Evolutionary conservation across 306 rosid genomes (phyloP), one percentile per base, ranked within the genome.

Genomic region (Cicer pinnatifidum): DNA sequence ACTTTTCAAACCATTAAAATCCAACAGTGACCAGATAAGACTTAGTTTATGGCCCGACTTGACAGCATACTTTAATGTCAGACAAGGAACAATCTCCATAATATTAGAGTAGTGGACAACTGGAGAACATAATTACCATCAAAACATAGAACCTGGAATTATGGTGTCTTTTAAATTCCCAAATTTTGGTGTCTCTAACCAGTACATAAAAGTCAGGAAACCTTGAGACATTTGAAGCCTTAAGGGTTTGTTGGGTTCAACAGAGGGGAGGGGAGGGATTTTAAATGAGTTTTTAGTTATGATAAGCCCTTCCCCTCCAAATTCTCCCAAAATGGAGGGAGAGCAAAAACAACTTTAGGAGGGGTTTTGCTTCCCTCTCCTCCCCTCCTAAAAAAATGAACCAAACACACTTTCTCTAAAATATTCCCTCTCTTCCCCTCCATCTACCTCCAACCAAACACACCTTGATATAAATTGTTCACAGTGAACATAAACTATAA

Each of bases 41-140:
- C 53, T 20, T 19, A 48, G 46, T 69, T 56, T 38, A 66, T 38
- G 52, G 23, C 43, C 64, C 17, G 33, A 60, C 39, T 50, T 28
- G 39, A 67, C 60, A 13, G 54, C 56, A 20, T n/a, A 19, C 35
- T 35, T 35, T 11, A 69, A 37, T 10, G 65, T 28, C 41, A 54
- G 11, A 33, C 44, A 50, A 12, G 19, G 13, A 47, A 20, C 56
- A 23, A 70, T 9, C n/a, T 23, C 9, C 15, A 7, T 23, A 56
- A 46, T 10, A 40, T 8, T 13, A 6, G 13, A 62, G 47, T 8
- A 65, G 28, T 50, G 38, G 54, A 40, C 17, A 64, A 44, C 10
- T 20, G 35, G 10, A 51, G 2, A 35, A 20, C 1, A 16, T 77
- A 0, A 51, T 9, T 59, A 8, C 10, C 40, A 60, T 59, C 58